Percentiles rank a stretch among this genome's conserved stretches.
Conservation (phyloP, 495 filamentous ascomycete genomes). For the Talaromyces wortmannii region DNA sequence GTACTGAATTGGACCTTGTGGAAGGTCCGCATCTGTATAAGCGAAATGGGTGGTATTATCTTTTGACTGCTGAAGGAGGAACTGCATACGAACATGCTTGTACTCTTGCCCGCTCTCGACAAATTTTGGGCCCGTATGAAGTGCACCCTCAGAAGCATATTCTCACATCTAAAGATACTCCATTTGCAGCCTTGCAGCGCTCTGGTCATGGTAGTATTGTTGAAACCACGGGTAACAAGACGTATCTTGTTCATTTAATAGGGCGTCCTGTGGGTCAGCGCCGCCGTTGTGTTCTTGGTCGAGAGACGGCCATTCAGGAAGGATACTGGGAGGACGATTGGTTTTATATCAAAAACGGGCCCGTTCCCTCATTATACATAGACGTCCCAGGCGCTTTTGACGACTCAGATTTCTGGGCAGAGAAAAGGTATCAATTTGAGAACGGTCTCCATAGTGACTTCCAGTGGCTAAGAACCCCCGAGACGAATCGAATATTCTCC, state of each 20-base stretch:
- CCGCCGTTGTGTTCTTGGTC: constrained; percentile 4
- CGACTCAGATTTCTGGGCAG: constrained; percentile 2
- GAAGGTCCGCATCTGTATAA: constrained; percentile 59
- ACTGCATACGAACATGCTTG: constrained; percentile 51
- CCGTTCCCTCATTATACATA: constrained; percentile 2
- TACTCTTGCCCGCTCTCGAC: constrained; percentile 44
- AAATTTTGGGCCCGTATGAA: constrained; percentile 48
- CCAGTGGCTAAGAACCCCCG: constrained; percentile 4
- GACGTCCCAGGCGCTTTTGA: neutral
- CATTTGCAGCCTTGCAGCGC: constrained; percentile 6
- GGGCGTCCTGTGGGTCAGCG: constrained; percentile 5
- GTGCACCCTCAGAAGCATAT: constrained; percentile 5
- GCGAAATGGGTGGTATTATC: constrained; percentile 50
- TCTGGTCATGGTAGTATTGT: constrained; percentile 5
- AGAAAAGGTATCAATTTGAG: constrained; percentile 1
- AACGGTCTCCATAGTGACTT: neutral
- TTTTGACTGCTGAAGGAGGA: constrained; percentile 55
- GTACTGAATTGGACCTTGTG: constrained; percentile 46
- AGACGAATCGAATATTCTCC: constrained; percentile 3
- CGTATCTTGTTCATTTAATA: constrained; percentile 5
- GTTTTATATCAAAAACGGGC: constrained; percentile 5
- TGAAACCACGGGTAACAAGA: constrained; percentile 2
- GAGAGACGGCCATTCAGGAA: constrained; percentile 5
- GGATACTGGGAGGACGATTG: constrained; percentile 5
- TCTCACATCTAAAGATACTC: constrained; percentile 4